Conservation (phyloP, 352 stramenopile genomes). For the Peronospora destructor region DNA sequence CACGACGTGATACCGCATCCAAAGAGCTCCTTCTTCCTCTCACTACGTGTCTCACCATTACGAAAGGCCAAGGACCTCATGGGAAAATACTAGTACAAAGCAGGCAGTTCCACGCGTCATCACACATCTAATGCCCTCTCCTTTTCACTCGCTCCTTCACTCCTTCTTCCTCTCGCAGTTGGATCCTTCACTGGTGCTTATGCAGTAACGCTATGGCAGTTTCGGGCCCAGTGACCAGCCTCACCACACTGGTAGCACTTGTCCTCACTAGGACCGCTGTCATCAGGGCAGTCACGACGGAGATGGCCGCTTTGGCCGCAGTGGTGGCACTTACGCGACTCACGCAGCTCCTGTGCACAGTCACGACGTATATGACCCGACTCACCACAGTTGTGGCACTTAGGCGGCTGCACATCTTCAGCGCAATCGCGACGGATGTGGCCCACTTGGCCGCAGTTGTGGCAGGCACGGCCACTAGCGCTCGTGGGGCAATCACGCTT, state of each 20-base stretch:
- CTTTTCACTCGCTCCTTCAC: slow-evolving; percentile 34
- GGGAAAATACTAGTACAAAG: slow-evolving; percentile 61
- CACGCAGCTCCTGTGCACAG: slow-evolving; percentile 57
- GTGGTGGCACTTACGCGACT: slow-evolving; percentile 73
- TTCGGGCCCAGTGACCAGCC: slow-evolving; percentile 69
- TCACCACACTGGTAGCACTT: slow-evolving; percentile 83
- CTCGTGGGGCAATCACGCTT: slow-evolving; percentile 72
- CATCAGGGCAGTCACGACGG: slow-evolving; percentile 74
- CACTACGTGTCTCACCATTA: slow-evolving; percentile 39
- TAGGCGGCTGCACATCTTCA: slow-evolving; percentile 61
- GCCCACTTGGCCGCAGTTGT: slow-evolving; percentile 74
- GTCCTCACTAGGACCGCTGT: slow-evolving; percentile 55
- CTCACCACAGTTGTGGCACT: slow-evolving; percentile 80
- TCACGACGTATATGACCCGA: slow-evolving; percentile 62
- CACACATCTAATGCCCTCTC: slow-evolving; percentile 45
- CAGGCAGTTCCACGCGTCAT: slow-evolving; percentile 35
- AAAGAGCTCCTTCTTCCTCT: slow-evolving; percentile 28
- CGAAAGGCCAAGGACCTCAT: slow-evolving; percentile 41
- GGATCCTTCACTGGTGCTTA: slow-evolving; percentile 33
- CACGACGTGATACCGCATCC: slow-evolving; percentile 4
- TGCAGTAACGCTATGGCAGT: slow-evolving; percentile 53
- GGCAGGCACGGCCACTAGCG: slow-evolving; percentile 52
- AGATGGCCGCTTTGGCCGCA: slow-evolving; percentile 63
- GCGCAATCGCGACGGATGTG: slow-evolving; percentile 78
- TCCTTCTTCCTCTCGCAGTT: slow-evolving; percentile 37